These are phyloP conservation scores for Dryadomyces sulphureus DNA, from an alignment of 2,329 filamentous ascomycete species.

Conservation along the genomic window DNA sequence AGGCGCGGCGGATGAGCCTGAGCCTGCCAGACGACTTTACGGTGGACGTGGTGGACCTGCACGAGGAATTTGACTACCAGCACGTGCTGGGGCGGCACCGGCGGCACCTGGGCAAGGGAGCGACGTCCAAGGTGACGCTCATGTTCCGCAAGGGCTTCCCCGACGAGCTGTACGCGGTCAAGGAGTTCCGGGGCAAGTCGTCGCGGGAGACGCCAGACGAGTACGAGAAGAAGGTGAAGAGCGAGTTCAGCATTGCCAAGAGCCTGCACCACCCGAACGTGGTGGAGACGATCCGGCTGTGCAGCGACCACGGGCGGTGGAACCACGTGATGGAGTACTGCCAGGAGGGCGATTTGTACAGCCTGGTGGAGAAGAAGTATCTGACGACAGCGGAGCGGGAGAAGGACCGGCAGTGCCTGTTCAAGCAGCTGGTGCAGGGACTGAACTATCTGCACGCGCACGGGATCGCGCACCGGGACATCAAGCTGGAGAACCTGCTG, in stretches of 20 bases:
- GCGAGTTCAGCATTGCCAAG: constrained; percentile 78
- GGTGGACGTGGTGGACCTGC: constrained; percentile 54
- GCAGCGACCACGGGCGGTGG: constrained; percentile 61
- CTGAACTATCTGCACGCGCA: constrained; percentile 69
- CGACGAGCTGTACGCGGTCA: constrained; percentile 64
- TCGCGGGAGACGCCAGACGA: constrained; percentile 55
- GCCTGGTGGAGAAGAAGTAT: constrained; percentile 56
- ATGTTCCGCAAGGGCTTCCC: constrained; percentile 57
- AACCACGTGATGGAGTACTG: constrained; percentile 94
- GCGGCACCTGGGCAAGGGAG: constrained; percentile 66
- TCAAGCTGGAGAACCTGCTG: constrained; percentile 79
- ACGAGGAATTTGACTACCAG: constrained; percentile 54
- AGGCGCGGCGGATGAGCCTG: constrained; percentile 63
- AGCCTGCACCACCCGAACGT: constrained; percentile 78
- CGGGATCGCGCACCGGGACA: constrained; percentile 79
- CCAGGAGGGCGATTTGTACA: constrained; percentile 65
- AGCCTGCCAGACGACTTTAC: constrained; percentile 60
- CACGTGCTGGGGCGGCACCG: constrained; percentile 59
- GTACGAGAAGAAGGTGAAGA: constrained; percentile 81
- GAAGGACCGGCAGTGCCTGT: constrained; percentile 64
- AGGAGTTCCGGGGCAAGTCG: constrained; percentile 68
- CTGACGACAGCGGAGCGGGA: constrained; percentile 49
- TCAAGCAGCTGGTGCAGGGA: constrained; percentile 78
- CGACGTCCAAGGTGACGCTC: constrained; percentile 67
- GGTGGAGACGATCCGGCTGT: constrained; percentile 64